Percentiles rank a stretch among this genome's conserved stretches.
Conservation (phyloP, 2,329 filamentous ascomycete species). For the Colletotrichum sp. region DNA sequence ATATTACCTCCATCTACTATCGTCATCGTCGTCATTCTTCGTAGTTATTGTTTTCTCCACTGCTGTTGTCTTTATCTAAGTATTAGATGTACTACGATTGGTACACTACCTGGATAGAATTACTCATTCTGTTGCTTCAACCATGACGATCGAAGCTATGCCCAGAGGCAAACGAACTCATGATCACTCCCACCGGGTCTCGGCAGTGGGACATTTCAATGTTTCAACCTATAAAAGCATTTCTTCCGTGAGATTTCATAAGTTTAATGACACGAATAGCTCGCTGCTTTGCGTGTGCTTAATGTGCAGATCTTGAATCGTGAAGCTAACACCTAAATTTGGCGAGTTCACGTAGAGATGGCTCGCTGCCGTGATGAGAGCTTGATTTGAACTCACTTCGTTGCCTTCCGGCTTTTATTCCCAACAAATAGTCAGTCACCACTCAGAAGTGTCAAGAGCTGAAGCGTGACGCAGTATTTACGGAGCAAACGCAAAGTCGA, state of each 20-base stretch:
- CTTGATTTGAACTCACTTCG: fast-evolving
- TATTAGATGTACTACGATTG: too few relatives aligned
- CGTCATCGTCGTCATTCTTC: too few relatives aligned
- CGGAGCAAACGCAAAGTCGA: not conserved
- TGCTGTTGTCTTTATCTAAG: too few relatives aligned
- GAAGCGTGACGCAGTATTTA: not conserved
- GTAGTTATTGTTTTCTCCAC: too few relatives aligned
- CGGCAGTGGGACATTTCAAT: not conserved
- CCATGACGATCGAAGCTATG: not conserved
- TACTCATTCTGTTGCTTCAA: not conserved
- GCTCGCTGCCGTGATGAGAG: fast-evolving
- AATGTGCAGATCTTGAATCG: not conserved
- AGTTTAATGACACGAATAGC: not conserved
- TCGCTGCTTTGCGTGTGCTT: too few relatives aligned
- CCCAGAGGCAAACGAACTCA: fast-evolving
- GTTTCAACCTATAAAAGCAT: not conserved
- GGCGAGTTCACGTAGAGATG: not conserved
- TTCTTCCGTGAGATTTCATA: fast-evolving
- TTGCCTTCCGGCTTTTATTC: not conserved
- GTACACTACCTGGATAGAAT: too few relatives aligned
- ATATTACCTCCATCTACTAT: too few relatives aligned
- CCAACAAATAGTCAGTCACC: not conserved
- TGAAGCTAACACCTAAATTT: not conserved
- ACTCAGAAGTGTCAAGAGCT: too few relatives aligned
- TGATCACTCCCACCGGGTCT: fast-evolving